Conservation (phyloP, 2,329 filamentous ascomycete genomes). For the Coleophoma eucalyptorum region DNA sequence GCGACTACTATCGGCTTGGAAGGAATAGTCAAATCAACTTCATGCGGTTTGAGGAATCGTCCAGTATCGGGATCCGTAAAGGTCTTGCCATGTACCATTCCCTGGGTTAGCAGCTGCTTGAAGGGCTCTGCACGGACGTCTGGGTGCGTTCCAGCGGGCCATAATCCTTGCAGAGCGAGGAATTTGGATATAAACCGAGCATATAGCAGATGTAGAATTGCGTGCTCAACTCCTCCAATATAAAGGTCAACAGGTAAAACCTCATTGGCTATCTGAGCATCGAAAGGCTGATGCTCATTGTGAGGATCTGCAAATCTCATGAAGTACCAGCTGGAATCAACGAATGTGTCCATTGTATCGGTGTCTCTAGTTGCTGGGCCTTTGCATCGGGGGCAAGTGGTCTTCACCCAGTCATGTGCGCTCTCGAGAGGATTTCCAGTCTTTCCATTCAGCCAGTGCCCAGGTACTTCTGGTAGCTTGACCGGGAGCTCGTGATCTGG, state of each 20-base stretch:
- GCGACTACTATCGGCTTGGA: constrained; percentile 56
- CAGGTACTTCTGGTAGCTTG: constrained; percentile 63
- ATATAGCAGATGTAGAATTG: constrained; percentile 85
- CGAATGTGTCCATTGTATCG: constrained; percentile 95
- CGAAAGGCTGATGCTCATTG: constrained; percentile 60
- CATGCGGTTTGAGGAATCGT: constrained; percentile 71
- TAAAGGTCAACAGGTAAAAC: constrained; percentile 81
- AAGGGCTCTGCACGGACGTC: constrained; percentile 66
- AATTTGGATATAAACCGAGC: constrained; percentile 90
- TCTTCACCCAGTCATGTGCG: constrained; percentile 70
- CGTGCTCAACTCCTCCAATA: constrained; percentile 85
- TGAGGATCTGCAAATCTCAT: constrained; percentile 73
- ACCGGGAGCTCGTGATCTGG: constrained; percentile 75
- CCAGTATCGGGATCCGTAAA: constrained; percentile 72
- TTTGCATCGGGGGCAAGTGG: constrained; percentile 69
- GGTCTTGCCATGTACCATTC: constrained; percentile 90
- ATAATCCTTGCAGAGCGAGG: constrained; percentile 53
- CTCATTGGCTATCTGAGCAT: constrained; percentile 48
- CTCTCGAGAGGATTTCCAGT: constrained; percentile 74
- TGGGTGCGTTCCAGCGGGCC: constrained; percentile 36
- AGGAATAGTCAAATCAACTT: constrained; percentile 61
- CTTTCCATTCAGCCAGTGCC: constrained; percentile 64
- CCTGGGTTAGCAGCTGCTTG: constrained; percentile 77
- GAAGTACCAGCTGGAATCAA: constrained; percentile 94
- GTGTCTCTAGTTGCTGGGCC: constrained; percentile 74